Conservation (phyloP, 2,329 filamentous ascomycete genomes). For the Paraphoma chrysanthemicola region DNA sequence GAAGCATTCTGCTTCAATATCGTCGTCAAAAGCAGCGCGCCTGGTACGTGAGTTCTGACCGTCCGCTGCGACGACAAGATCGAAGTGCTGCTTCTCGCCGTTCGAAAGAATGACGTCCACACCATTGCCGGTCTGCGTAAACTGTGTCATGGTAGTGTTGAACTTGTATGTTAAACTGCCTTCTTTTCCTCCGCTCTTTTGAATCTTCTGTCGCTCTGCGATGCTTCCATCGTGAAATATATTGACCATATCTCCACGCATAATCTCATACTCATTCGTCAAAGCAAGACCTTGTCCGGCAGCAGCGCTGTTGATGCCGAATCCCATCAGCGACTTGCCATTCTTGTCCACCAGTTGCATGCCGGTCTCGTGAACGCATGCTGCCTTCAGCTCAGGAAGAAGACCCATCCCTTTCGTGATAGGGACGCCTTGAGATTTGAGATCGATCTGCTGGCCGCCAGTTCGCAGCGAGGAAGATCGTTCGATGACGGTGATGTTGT, state of each 20-base stretch:
- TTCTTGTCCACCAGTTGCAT: slow-evolving; percentile 42
- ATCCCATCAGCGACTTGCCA: slow-evolving; percentile 19
- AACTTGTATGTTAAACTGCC: slow-evolving; percentile 18
- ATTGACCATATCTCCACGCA: slow-evolving; percentile 40
- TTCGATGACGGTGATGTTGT: slow-evolving; percentile 52
- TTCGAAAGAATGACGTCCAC: slow-evolving; percentile 27
- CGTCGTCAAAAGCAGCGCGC: slow-evolving; percentile 25
- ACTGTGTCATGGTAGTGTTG: slow-evolving; percentile 16
- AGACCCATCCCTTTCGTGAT: slow-evolving; percentile 52
- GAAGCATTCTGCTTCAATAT: slow-evolving; percentile 17
- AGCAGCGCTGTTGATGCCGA: slow-evolving; percentile 39
- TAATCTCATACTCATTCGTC: slow-evolving; percentile 40
- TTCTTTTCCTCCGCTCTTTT: slow-evolving; percentile 7
- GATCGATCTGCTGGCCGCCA: slow-evolving; percentile 55
- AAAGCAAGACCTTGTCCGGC: slow-evolving; percentile 27
- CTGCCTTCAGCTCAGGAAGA: slow-evolving; percentile 39
- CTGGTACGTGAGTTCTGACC: slow-evolving; percentile 31
- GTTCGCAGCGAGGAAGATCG: slow-evolving; percentile 52
- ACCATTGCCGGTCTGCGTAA: slow-evolving; percentile 17
- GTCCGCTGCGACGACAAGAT: slow-evolving; percentile 38
- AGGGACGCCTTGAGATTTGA: slow-evolving; percentile 52
- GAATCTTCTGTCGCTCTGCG: slow-evolving; percentile 19
- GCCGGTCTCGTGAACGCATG: slow-evolving; percentile 49
- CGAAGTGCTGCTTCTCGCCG: slow-evolving; percentile 17
- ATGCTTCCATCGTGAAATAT: slow-evolving; percentile 34